Evolutionary conservation across 768 basidiomycete genomes (phyloP).

Genomic region (Russula vinacea): DNA sequence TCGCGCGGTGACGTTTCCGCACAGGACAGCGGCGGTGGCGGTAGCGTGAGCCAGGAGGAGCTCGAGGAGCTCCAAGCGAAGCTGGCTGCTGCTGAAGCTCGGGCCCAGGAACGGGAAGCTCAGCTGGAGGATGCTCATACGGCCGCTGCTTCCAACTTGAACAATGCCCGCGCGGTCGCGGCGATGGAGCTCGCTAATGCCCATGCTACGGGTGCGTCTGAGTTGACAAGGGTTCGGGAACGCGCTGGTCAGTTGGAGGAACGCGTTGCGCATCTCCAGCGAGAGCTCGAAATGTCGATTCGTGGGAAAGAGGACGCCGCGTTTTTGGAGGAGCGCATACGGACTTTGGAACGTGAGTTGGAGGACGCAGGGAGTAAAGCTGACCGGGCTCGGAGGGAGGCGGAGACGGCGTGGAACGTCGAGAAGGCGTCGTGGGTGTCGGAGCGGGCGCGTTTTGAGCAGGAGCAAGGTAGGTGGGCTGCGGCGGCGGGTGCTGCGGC

Average conservation of each 20-base stretch:
- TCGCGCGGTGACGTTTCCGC: not conserved
- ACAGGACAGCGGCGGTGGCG: not conserved
- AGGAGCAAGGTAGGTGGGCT: conserved; percentile 43
- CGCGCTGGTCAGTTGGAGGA: conserved; percentile 39
- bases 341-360: conserved; percentile 18
- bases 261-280: conserved; percentile 39
- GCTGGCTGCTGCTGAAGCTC: conserved; percentile 54
- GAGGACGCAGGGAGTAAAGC: not conserved
- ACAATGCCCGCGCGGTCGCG: conserved; percentile 51
- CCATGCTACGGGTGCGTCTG: not conserved
- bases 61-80: conserved; percentile 59
- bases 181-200: conserved; percentile 4
- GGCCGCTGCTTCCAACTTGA: conserved; percentile 47
- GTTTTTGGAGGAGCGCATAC: conserved; percentile 13
- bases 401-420: conserved; percentile 4
- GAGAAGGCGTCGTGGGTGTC: conserved; percentile 39
- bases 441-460: conserved; percentile 41
- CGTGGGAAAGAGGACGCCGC: conserved; percentile 38
- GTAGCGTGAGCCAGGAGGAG: conserved; percentile 44
- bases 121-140: conserved; percentile 47
- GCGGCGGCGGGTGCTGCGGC: conserved; percentile 39
- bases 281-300: conserved; percentile 52
- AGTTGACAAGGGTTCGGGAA: conserved; percentile 1
- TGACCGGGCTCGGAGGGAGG: conserved; percentile 12
- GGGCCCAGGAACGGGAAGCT: conserved; percentile 53